A percentile compares a stretch with the other conserved stretches of the same genome.
phyloP scores from a whole-genome alignment of 2,329 filamentous ascomycete genomes.

The Tolypocladium sp. region DNA sequence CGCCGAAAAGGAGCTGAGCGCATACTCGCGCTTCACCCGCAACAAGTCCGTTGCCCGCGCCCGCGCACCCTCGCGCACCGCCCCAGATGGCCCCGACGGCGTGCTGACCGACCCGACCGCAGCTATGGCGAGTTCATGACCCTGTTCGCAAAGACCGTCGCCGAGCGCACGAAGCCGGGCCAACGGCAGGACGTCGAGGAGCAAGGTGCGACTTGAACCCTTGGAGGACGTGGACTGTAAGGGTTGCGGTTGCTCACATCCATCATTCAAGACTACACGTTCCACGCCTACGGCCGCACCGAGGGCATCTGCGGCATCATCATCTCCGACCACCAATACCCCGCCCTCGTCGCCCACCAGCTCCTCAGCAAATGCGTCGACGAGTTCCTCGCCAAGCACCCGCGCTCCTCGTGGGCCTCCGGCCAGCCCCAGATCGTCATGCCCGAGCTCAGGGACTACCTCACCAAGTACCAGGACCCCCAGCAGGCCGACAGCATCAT shows the following conservation, averaged over 20 bases:
- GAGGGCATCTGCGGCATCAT: slow-evolving; percentile 69
- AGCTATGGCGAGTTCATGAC: slow-evolving; percentile 62
- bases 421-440: slow-evolving; percentile 48
- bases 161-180: slow-evolving; percentile 72
- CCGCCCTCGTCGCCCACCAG: slow-evolving; percentile 72
- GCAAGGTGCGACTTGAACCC: slow-evolving; percentile 42
- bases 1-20: slow-evolving; percentile 67
- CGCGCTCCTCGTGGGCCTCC: slow-evolving; percentile 56
- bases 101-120: slow-evolving; percentile 6
- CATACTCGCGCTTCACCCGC: slow-evolving; percentile 73
- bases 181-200: slow-evolving; percentile 81
- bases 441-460: slow-evolving; percentile 71
- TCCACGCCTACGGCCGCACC: slow-evolving; percentile 69
- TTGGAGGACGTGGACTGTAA: not conserved
- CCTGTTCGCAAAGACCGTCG: slow-evolving; percentile 78
- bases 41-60: slow-evolving; percentile 42
- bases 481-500: slow-evolving; percentile 83
- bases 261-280: slow-evolving; percentile 48
- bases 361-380: slow-evolving; percentile 80
- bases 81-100: slow-evolving; percentile 2
- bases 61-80: not conserved
- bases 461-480: slow-evolving; percentile 71
- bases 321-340: slow-evolving; percentile 69
- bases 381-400: slow-evolving; percentile 73
- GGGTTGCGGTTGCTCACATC: slow-evolving; percentile 8